Base-by-base conservation (phyloP, 441 rosid species). In the Pelargonium myrrhifolium region DNA sequence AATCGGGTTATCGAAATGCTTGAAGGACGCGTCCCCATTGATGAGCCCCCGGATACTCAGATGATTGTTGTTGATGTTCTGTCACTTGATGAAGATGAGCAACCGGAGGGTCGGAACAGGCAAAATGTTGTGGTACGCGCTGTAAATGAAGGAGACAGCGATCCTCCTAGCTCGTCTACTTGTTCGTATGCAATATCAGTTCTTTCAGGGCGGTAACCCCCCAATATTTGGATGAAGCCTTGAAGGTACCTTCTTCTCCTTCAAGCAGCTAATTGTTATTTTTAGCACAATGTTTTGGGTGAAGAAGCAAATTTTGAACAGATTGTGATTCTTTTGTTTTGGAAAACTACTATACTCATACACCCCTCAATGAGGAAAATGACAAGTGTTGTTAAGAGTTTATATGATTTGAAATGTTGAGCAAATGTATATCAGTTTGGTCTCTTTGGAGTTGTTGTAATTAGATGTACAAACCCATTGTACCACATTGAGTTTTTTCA, bases 1-100 rank as follows among this genome's bases (percentile, higher is more conserved):
- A 77, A 64, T 14, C 72, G 26, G 14, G 89, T 92, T 56, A 86
- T 86, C 8, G 95, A 92, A 61, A 89, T 92, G 98, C 89, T 92
- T 6, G 89, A 92, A 77, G 90, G 93, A 20, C 78, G 84, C 2
- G 81, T 75, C 63, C 20, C 73, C 0, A 83, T 88, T 9, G 81
- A 79, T 8, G 92, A 87, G 66, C 96, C 96, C 0, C 96, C 98
- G 0, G 91, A 86, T 10, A 80, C 94, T 0, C 74, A 79, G 9
- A 83, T 89, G 83, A 67, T 86, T 2, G 77, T 89, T 18, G 87
- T 89, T 0, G 93, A 89, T 81, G 75, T 88, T 73, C 67, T 88
- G 65, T 77, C 87, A 0, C 74, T 76, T 6, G 88, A 82, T 43
- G 84, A 81, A 26, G 87, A 47, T 0, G 18, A 47, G 6, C 20